These are phyloP conservation scores for Filobasidium floriforme DNA, from an alignment of 768 basidiomycete genomes.

Conservation along the genomic window DNA sequence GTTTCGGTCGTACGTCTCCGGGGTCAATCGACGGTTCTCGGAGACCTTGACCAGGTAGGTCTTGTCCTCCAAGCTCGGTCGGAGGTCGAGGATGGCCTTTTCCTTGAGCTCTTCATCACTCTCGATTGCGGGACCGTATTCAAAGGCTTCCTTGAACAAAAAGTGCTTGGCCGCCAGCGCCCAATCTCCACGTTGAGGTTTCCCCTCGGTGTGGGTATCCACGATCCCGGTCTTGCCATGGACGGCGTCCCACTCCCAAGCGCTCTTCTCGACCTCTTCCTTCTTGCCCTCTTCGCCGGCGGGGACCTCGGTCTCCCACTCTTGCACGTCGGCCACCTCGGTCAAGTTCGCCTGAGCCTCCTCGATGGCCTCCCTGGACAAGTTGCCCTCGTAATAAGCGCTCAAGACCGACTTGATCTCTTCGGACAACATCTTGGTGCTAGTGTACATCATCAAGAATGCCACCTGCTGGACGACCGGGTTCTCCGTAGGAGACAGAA, in stretches of 20 bases:
- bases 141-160: conserved; percentile 75
- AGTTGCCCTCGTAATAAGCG: conserved; percentile 42
- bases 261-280: conserved; percentile 37
- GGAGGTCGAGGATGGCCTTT: conserved; percentile 61
- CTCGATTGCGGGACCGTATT: conserved; percentile 40
- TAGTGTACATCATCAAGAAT: conserved; percentile 67
- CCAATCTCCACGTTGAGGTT: conserved; percentile 74
- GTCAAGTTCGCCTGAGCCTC: conserved; percentile 62
- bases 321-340: conserved; percentile 48
- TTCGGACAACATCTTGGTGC: conserved; percentile 48
- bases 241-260: conserved; percentile 44
- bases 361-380: conserved; percentile 52
- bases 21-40: conserved; percentile 90
- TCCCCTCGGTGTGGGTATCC: conserved; percentile 48
- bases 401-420: conserved; percentile 42
- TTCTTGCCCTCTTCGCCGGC: conserved; percentile 41
- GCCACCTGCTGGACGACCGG: conserved; percentile 62
- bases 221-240: conserved; percentile 65
- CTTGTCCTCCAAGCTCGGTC: conserved; percentile 77
- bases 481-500: conserved; percentile 34
- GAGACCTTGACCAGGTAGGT: conserved; percentile 89
- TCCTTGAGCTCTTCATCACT: conserved; percentile 48
- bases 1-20: conserved; percentile 91
- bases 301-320: conserved; percentile 38
- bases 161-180: conserved; percentile 52